Base-by-base conservation (phyloP, 306 rosid species). In the Lagenaria siceraria region DNA sequence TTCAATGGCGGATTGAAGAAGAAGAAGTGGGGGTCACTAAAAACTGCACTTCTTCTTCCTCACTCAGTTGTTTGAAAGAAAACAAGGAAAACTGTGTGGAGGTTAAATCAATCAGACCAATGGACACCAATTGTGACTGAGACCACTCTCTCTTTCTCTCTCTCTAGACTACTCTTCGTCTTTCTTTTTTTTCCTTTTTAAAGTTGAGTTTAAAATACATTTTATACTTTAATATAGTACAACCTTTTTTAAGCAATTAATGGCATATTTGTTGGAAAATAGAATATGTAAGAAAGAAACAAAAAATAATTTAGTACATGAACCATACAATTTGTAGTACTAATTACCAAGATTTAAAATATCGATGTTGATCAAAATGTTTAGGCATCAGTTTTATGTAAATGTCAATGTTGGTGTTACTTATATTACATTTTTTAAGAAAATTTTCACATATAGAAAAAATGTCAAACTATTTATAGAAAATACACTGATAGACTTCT, bases 31-130 rank as follows among this genome's bases (percentile, higher is more conserved):
- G 76, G 58, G 40, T 42, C 36, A 42, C 52, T n/a, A n/a, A 66
- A 66, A 38, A 38, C 33, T 66, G 10, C 55, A 43, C 40, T 72
- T 51, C 55, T 17, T 51, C 55, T 51, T 51, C 55, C 55, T 51
- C 21, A 5, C 8, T 51, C 8, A 15, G 55, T 5, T 48, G 59
- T 72, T 49, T 49, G 77, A 72, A 72, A 72, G 77, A 49, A 72
- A 72, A 49, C 60, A 72, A 72, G 43, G 60, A 17, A 72, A 29
- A 70, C 38, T 43, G 58, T 36, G 74, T 68, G 76, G 77, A 74
- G 63, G 77, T 52, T 74, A 74, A 74, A 74, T 74, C 77, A 74
- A 53, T 74, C 77, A 74, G 77, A 74, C 29, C 49, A 74, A 51
- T 52, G 63, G 63, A 74, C 62, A 51, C 13, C 46, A 58, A 51